These are phyloP conservation scores for Nothophaeocryptopus gaeumannii DNA, from an alignment of 2,329 filamentous ascomycete species.

Conservation along the genomic window DNA sequence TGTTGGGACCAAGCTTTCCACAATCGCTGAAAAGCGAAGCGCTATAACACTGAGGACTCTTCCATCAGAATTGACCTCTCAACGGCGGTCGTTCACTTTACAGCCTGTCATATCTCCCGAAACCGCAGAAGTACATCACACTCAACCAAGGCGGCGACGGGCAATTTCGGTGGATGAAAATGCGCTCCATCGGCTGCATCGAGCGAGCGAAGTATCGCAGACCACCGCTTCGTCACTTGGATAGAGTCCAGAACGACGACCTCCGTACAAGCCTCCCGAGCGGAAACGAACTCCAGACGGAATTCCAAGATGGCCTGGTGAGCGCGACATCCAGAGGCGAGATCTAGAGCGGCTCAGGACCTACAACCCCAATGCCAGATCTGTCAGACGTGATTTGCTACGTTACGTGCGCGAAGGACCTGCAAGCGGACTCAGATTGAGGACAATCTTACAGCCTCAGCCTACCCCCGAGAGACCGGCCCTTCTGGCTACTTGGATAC, in stretches of 20 bases:
- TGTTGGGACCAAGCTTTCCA: conserved; percentile 41
- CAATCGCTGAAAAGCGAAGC: conserved; percentile 45
- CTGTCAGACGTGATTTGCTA: no score
- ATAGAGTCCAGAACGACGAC: conserved; percentile 8
- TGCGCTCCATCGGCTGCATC: conserved; percentile 7
- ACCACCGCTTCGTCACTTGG: not conserved
- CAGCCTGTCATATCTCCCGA: conserved; percentile 9
- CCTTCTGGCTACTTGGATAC: not conserved
- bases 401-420: conserved; percentile 1
- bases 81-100: conserved; percentile 20
- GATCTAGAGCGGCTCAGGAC: no score
- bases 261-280: conserved; percentile 24
- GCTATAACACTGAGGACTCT: conserved; percentile 40
- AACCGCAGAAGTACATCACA: not conserved
- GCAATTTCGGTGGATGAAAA: conserved; percentile 29
- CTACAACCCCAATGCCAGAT: no score
- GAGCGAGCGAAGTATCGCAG: conserved; percentile 3
- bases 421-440: not conserved
- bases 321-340: not conserved
- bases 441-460: not conserved
- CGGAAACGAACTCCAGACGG: conserved; percentile 30
- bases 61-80: conserved; percentile 28
- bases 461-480: no score
- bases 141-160: conserved; percentile 7
- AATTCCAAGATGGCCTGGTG: conserved; percentile 29